These are phyloP conservation scores for Wickerhamomyces chaumierensis DNA, from an alignment of 805 yeast genomes.

Conservation along the genomic window DNA sequence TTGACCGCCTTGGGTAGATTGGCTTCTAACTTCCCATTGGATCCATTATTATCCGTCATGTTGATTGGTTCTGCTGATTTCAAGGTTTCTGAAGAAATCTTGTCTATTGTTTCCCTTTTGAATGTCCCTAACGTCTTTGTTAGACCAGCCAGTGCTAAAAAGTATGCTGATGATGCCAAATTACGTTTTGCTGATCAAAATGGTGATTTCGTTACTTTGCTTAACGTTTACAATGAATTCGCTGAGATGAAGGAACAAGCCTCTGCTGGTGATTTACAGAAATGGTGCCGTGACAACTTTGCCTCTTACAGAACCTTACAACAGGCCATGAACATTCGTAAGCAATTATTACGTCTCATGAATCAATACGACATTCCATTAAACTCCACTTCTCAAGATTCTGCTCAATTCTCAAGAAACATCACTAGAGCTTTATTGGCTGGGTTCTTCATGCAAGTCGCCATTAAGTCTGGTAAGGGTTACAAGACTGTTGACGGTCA, in stretches of 20 bases:
- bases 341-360: conserved; percentile 78
- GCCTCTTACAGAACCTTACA: conserved; percentile 73
- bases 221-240: conserved; percentile 83
- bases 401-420: conserved; percentile 60
- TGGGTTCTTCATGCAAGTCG: conserved; percentile 99
- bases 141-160: conserved; percentile 79
- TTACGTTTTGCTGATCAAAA: conserved; percentile 81
- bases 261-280: conserved; percentile 38
- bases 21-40: conserved; percentile 90
- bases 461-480: conserved; percentile 84
- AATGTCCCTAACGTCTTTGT: conserved; percentile 93
- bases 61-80: conserved; percentile 79
- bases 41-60: conserved; percentile 91
- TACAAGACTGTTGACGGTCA: conserved; percentile 91
- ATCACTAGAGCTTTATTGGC: conserved; percentile 77
- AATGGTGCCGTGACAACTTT: conserved; percentile 90
- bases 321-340: conserved; percentile 79
- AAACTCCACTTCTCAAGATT: conserved; percentile 54
- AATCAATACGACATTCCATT: conserved; percentile 66
- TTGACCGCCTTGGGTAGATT: conserved; percentile 81
- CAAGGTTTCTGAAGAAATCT: conserved; percentile 78
- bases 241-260: conserved; percentile 59
- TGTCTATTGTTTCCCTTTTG: conserved; percentile 80
- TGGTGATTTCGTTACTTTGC: conserved; percentile 87
- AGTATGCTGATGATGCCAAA: conserved; percentile 87